phyloP scores from a whole-genome alignment of 192 early-diverging fungal genomes.

The Spinellus fusiger region DNA sequence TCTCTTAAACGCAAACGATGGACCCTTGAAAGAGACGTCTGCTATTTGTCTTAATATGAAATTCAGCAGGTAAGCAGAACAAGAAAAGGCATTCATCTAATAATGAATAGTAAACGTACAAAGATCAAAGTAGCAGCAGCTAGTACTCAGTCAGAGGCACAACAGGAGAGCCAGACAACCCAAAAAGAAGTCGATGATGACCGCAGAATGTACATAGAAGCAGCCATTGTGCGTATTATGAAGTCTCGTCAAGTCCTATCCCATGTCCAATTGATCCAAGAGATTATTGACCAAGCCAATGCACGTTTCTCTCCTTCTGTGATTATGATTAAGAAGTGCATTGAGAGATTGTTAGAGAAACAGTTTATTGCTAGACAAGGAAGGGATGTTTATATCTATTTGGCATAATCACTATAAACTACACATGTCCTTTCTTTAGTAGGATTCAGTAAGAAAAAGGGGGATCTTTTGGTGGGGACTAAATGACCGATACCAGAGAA shows the following conservation, averaged over 20 bases:
- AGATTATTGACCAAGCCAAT: slow-evolving; percentile 82
- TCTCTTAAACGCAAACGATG: slow-evolving; percentile 40
- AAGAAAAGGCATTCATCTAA: too few species aligned
- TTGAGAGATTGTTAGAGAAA: slow-evolving; percentile 88
- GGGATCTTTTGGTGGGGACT: too few species aligned
- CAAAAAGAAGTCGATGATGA: slow-evolving; percentile 72
- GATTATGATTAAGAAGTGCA: slow-evolving; percentile 92
- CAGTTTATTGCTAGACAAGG: slow-evolving; percentile 68
- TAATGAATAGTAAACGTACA: slow-evolving; percentile 62
- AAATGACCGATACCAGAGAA: too few species aligned
- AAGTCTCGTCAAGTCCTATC: slow-evolving; percentile 91
- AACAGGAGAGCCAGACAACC: slow-evolving; percentile 53
- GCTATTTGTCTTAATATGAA: slow-evolving; percentile 6
- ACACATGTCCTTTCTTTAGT: neutral
- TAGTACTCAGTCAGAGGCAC: slow-evolving; percentile 48
- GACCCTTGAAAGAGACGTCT: slow-evolving; percentile 10
- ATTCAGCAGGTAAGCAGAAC: slow-evolving; percentile 17
- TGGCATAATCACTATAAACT: slow-evolving; percentile 42
- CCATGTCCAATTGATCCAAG: slow-evolving; percentile 78
- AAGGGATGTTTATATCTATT: slow-evolving; percentile 60
- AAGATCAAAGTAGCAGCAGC: slow-evolving; percentile 70
- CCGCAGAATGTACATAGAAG: slow-evolving; percentile 69
- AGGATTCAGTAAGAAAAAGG: too few species aligned
- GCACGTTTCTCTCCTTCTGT: slow-evolving; percentile 87
- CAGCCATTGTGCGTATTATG: slow-evolving; percentile 99